phyloP scores from a whole-genome alignment of 345 rosid species.

The Arabis hirsuta region DNA sequence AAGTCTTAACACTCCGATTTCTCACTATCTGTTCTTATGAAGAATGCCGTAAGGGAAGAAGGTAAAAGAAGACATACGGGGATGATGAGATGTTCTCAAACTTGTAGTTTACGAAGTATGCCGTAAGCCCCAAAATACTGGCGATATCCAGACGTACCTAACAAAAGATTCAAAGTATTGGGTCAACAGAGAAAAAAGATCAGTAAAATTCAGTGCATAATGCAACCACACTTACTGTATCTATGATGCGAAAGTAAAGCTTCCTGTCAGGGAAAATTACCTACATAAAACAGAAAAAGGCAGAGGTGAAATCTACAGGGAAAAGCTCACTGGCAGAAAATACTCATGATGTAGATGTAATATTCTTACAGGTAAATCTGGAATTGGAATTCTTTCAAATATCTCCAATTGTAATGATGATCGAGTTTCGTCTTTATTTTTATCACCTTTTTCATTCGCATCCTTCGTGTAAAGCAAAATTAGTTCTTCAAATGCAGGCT shows the following conservation, averaged over 20 bases:
- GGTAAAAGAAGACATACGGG: conserved; percentile 59
- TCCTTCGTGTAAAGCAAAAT: conserved; percentile 77
- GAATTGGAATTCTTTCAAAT: conserved; percentile 87
- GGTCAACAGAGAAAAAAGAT: conserved; percentile 27
- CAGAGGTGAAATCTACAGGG: conserved; percentile 30
- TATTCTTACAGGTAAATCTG: conserved; percentile 85
- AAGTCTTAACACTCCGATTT: conserved; percentile 2
- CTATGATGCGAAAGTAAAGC: conserved; percentile 92
- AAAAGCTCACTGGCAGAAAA: conserved; percentile 11
- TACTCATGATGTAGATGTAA: conserved; percentile 15
- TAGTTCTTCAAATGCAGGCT: conserved; percentile 91
- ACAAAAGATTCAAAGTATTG: conserved; percentile 40
- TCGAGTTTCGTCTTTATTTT: conserved; percentile 56
- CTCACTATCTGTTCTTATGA: neutral
- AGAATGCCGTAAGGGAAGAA: neutral
- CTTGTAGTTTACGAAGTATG: conserved; percentile 90
- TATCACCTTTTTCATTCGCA: conserved; percentile 46
- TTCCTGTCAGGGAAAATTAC: conserved; percentile 95
- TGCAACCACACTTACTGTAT: conserved; percentile 68
- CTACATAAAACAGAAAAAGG: conserved; percentile 49
- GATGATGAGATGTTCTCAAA: conserved; percentile 83
- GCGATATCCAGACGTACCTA: conserved; percentile 91
- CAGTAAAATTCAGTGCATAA: neutral
- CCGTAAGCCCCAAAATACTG: conserved; percentile 83
- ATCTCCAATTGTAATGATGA: conserved; percentile 79